These are phyloP conservation scores for Daedaleopsis sinensis DNA, from an alignment of 768 basidiomycete genomes.

Conservation along the genomic window DNA sequence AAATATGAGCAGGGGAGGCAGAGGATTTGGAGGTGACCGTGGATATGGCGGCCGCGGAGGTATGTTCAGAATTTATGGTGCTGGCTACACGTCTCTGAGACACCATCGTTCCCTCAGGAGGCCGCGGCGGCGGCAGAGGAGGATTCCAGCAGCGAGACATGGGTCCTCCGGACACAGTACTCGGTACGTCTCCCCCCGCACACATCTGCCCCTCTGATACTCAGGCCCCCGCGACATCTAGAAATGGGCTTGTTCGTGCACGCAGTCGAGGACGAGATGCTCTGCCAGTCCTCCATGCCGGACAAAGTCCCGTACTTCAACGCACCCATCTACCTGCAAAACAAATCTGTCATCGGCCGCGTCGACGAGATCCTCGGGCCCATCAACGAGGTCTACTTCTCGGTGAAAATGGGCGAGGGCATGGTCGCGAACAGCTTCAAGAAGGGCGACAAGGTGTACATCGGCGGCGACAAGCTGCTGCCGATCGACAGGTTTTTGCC, in stretches of 20 bases:
- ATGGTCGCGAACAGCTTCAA: constrained; percentile 96
- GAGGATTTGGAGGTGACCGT: constrained; percentile 60
- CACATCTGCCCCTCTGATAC: neutral
- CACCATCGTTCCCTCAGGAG: constrained; percentile 37
- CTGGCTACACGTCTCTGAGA: neutral
- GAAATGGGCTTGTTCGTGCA: constrained; percentile 94
- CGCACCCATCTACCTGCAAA: constrained; percentile 95
- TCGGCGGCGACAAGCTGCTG: constrained; percentile 94
- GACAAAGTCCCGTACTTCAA: constrained; percentile 99
- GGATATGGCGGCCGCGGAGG: constrained; percentile 57
- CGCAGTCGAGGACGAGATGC: constrained; percentile 98
- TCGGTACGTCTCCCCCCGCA: constrained; percentile 52
- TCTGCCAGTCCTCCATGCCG: constrained; percentile 81
- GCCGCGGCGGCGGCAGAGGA: constrained; percentile 68
- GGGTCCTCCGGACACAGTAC: constrained; percentile 79
- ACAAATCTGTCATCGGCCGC: constrained; percentile 95
- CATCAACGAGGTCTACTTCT: constrained; percentile 98
- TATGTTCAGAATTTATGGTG: constrained; percentile 15
- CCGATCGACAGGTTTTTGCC: constrained; percentile 97
- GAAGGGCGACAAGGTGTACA: constrained; percentile 97
- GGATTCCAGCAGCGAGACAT: constrained; percentile 71
- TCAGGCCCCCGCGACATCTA: constrained; percentile 34
- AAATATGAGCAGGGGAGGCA: constrained; percentile 56
- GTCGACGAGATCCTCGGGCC: constrained; percentile 99
- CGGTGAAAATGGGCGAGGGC: constrained; percentile 95